phyloP scores from a whole-genome alignment of 805 yeast genomes.

The Spencermartinsiella europaea region DNA sequence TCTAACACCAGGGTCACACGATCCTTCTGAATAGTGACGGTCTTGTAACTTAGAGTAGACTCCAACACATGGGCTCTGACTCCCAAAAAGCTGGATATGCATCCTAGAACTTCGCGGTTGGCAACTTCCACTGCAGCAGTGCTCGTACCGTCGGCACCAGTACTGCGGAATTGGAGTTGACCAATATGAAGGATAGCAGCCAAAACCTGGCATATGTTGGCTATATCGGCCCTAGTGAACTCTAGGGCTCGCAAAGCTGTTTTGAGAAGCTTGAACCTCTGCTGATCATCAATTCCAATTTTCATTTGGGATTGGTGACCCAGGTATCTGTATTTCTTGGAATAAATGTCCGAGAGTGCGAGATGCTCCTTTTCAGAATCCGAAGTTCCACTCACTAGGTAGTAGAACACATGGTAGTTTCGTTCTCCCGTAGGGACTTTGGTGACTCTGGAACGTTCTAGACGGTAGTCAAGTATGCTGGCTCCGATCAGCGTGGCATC shows the following conservation, averaged over 20 bases:
- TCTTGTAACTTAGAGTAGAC: slow-evolving; percentile 35
- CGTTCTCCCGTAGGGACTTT: slow-evolving; percentile 47
- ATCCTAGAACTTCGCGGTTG: slow-evolving; percentile 31
- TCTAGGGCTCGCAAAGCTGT: slow-evolving; percentile 48
- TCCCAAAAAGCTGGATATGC: slow-evolving; percentile 36
- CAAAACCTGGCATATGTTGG: slow-evolving; percentile 44
- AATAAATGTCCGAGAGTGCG: slow-evolving; percentile 33
- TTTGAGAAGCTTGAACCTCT: slow-evolving; percentile 42
- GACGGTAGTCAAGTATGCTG: slow-evolving; percentile 48
- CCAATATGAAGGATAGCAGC: slow-evolving; percentile 42
- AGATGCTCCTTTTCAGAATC: slow-evolving; percentile 37
- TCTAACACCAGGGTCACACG: slow-evolving; percentile 39
- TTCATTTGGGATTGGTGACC: slow-evolving; percentile 39
- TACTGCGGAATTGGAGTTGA: slow-evolving; percentile 34
- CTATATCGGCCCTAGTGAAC: slow-evolving; percentile 42
- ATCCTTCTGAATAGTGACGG: slow-evolving; percentile 33
- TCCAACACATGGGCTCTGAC: slow-evolving; percentile 35
- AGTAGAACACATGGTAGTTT: slow-evolving; percentile 56
- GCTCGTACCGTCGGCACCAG: slow-evolving; percentile 31
- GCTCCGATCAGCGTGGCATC: slow-evolving; percentile 48
- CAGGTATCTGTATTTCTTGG: slow-evolving; percentile 40
- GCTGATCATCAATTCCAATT: slow-evolving; percentile 45
- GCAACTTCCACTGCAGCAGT: slow-evolving; percentile 34
- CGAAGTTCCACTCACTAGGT: slow-evolving; percentile 48
- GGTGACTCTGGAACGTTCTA: slow-evolving; percentile 52